Percentiles rank a stretch among this genome's conserved stretches.
phyloP scores from a whole-genome alignment of 2,329 filamentous ascomycete species.

The Blastomyces gilchristii region DNA sequence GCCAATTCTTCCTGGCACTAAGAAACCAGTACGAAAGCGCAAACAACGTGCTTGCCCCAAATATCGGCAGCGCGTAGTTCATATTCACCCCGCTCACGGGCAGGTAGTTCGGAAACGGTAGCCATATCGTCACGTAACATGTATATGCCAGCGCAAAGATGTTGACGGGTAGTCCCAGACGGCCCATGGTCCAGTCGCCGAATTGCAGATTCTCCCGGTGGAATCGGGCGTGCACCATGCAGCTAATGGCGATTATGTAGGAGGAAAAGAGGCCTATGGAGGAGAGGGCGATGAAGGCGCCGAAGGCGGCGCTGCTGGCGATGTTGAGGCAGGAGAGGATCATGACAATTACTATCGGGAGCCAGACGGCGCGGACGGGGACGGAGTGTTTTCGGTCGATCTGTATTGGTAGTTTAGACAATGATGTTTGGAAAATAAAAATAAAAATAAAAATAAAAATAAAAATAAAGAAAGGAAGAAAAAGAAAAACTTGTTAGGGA shows the following conservation, averaged over 20 bases:
- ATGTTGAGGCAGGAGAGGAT: constrained; percentile 33
- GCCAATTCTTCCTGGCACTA: constrained; percentile 13
- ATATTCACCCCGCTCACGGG: constrained; percentile 30
- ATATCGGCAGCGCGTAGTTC: constrained; percentile 32
- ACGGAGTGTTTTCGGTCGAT: constrained; percentile 26
- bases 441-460: too few relatives aligned
- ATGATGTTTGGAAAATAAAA: too few relatives aligned
- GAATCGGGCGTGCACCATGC: constrained; percentile 28
- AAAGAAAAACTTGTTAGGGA: constrained; percentile 11
- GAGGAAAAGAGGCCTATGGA: constrained; percentile 31
- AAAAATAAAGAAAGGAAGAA: too few relatives aligned
- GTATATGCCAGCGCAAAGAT: constrained; percentile 28
- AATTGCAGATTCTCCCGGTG: constrained; percentile 17
- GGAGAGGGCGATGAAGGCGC: constrained; percentile 32
- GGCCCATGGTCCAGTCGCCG: constrained; percentile 26
- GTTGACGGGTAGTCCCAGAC: constrained; percentile 25
- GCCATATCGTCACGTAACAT: constrained; percentile 23
- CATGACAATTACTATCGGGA: constrained; percentile 26
- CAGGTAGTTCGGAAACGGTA: constrained; percentile 27
- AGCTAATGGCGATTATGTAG: constrained; percentile 32
- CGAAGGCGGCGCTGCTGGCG: constrained; percentile 31
- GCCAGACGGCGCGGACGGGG: constrained; percentile 30
- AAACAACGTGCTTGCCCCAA: constrained; percentile 16
- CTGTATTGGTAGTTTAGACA: constrained; percentile 11
- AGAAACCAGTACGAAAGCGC: constrained; percentile 15